Percentiles rank a stretch among this genome's conserved stretches.
phyloP scores from a whole-genome alignment of 352 stramenopile genomes.

The Pythium periplocum region DNA sequence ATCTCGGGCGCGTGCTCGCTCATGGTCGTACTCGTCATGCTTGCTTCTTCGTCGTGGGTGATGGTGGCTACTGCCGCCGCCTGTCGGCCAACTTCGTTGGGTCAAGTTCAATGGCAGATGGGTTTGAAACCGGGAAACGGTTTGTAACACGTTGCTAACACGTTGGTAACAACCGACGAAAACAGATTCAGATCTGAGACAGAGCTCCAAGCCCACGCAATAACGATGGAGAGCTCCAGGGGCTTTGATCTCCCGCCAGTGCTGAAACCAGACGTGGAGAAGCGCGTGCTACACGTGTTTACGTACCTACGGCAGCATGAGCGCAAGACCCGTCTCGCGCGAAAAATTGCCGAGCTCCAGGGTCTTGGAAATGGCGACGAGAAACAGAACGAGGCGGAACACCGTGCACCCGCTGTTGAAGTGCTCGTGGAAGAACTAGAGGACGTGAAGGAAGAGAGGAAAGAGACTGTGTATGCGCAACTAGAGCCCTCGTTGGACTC shows the following conservation, averaged over 20 bases:
- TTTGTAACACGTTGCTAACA: no score
- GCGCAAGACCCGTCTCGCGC: constrained; percentile 35
- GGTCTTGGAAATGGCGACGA: not conserved
- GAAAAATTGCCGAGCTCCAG: constrained; percentile 13
- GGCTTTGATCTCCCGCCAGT: constrained; percentile 17
- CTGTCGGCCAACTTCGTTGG: no score
- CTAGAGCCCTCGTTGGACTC: not conserved
- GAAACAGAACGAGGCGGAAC: not conserved
- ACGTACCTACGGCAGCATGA: constrained; percentile 53
- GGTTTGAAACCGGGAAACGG: no score
- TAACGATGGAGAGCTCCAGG: constrained; percentile 15
- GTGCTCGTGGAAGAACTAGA: not conserved
- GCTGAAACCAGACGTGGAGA: constrained; percentile 34
- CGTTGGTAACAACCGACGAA: no score
- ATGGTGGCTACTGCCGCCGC: no score
- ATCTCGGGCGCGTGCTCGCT: no score
- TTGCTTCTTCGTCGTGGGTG: no score
- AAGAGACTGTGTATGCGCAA: not conserved
- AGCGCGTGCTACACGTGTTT: constrained; percentile 46
- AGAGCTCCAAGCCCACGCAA: no score
- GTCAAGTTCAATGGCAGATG: no score
- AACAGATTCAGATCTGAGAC: no score
- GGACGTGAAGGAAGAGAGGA: not conserved
- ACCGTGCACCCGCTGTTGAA: not conserved
- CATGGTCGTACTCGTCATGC: no score